These are phyloP conservation scores for Kodamaea arcana DNA, from an alignment of 1,139 yeast species.

Conservation along the genomic window DNA sequence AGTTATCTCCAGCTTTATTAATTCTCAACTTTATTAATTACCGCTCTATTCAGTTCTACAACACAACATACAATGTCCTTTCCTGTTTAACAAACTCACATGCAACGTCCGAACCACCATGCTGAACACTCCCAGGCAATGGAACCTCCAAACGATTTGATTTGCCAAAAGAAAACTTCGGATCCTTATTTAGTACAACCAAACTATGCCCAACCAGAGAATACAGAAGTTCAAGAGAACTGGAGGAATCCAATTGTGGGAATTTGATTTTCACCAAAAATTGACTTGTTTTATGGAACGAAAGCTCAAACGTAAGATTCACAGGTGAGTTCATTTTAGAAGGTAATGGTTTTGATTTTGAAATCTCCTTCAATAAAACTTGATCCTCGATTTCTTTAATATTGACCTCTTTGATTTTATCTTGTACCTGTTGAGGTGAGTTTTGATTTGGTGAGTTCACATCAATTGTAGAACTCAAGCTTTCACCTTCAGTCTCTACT, in stretches of 20 bases:
- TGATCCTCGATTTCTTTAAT: no score
- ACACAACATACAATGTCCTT: constrained; percentile 6
- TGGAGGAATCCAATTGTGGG: constrained; percentile 5
- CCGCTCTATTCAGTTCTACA: no score
- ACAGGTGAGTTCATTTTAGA: no score
- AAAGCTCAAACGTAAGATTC: constrained; percentile 5
- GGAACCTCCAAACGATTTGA: constrained; percentile 10
- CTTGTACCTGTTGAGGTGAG: no score
- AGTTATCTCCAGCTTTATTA: no score
- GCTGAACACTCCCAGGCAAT: background rate
- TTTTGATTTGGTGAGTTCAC: no score
- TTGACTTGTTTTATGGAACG: constrained; percentile 3
- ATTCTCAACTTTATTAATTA: no score
- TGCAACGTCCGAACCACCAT: constrained; percentile 1
- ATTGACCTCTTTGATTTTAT: no score
- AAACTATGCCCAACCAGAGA: constrained; percentile 1
- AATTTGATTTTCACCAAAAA: constrained; percentile 5
- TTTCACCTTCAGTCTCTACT: no score
- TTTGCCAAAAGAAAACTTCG: background rate
- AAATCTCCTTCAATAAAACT: no score
- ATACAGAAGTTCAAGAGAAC: constrained; percentile 3
- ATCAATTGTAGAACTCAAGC: no score
- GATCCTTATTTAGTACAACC: constrained; percentile 7
- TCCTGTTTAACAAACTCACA: constrained; percentile 7
- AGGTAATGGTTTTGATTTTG: no score